A percentile compares a stretch with the other conserved stretches of the same genome.
Conservation (phyloP, 2,329 filamentous ascomycete species). For the Cadophora sp. region DNA sequence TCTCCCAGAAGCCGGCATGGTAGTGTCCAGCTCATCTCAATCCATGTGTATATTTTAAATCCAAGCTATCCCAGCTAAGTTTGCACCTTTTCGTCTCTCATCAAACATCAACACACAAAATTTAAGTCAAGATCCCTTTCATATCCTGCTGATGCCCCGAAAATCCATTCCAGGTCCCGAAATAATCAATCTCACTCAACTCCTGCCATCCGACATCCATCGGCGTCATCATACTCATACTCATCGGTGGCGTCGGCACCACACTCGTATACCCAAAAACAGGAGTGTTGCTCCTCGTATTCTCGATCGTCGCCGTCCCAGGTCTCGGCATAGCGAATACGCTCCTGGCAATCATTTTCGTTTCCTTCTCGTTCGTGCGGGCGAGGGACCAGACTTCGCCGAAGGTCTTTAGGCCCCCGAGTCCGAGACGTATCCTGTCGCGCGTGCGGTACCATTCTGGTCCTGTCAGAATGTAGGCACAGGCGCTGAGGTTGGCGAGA, state of each 20-base stretch:
- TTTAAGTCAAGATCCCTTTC: slow-evolving; percentile 17
- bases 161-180: slow-evolving; percentile 20
- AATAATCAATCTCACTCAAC: slow-evolving; percentile 23
- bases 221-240: background rate
- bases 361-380: slow-evolving; percentile 58
- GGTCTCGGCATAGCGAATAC: slow-evolving; percentile 27
- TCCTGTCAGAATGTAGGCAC: slow-evolving; percentile 55
- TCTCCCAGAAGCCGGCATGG: background rate
- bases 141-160: slow-evolving; percentile 11
- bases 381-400: slow-evolving; percentile 64
- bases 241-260: background rate
- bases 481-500: slow-evolving; percentile 66
- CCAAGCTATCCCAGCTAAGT: background rate
- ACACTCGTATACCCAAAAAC: background rate
- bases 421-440: slow-evolving; percentile 63
- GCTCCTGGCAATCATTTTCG: slow-evolving; percentile 34
- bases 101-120: slow-evolving; percentile 1
- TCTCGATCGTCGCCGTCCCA: slow-evolving; percentile 3
- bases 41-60: background rate
- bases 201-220: slow-evolving; percentile 21
- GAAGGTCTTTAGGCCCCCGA: slow-evolving; percentile 63
- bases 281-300: background rate
- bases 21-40: background rate
- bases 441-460: slow-evolving; percentile 52
- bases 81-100: background rate